A percentile compares a stretch with the other conserved stretches of the same genome.
phyloP scores from a whole-genome alignment of 768 basidiomycete genomes.

The Collybia nuda region DNA sequence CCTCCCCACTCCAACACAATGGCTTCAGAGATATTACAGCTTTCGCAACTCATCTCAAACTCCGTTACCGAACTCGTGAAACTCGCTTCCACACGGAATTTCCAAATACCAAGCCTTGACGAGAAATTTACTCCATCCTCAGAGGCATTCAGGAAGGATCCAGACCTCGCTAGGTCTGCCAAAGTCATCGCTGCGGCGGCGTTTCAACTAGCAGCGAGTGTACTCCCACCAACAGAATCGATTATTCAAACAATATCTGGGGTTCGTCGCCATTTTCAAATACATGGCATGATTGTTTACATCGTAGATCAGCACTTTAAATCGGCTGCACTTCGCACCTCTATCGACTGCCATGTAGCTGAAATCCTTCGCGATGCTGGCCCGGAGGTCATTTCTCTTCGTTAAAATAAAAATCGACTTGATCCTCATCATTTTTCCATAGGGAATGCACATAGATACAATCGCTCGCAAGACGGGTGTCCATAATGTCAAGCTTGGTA shows the following conservation, averaged over 20 bases:
- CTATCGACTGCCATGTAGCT: slow-evolving; percentile 27
- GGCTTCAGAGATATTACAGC: not conserved
- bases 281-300: too few species aligned
- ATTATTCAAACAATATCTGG: slow-evolving; percentile 7
- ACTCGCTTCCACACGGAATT: not conserved
- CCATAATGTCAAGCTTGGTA: slow-evolving; percentile 19
- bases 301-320: slow-evolving; percentile 6
- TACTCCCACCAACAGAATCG: slow-evolving; percentile 9
- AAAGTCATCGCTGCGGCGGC: slow-evolving; percentile 10
- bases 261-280: slow-evolving; percentile 3
- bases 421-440: not conserved
- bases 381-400: slow-evolving; percentile 16
- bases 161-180: slow-evolving; percentile 2
- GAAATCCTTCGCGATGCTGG: slow-evolving; percentile 37
- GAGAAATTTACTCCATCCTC: not conserved
- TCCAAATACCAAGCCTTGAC: slow-evolving; percentile 3
- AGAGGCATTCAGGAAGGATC: not conserved
- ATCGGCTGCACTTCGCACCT: slow-evolving; percentile 23
- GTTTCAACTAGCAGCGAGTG: slow-evolving; percentile 10
- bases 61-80: not conserved
- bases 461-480: slow-evolving; percentile 21
- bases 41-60: slow-evolving; percentile 1
- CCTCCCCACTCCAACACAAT: slow-evolving; percentile 3
- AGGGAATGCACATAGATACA: not conserved
- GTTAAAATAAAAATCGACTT: too few species aligned